Conservation (phyloP, 345 rosid species). For the Psidium friedrichsthalianum region DNA sequence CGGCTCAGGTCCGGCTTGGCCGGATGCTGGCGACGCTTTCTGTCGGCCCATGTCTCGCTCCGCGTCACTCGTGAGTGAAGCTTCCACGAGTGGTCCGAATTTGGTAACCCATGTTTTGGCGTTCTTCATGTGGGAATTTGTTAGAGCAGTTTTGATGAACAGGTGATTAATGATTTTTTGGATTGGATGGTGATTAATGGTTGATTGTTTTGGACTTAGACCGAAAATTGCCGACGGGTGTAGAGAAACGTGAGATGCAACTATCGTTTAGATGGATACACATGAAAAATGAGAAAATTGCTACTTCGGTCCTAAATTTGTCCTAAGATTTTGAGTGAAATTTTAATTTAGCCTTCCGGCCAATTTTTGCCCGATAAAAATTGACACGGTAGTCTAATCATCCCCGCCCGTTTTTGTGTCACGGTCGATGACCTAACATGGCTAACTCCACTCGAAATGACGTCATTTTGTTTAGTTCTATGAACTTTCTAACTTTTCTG, state of each 20-base stretch:
- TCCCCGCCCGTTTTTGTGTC: accelerated
- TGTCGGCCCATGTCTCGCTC: conserved; percentile 8
- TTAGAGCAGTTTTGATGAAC: neutral
- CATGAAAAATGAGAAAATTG: neutral
- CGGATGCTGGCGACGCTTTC: conserved; percentile 45
- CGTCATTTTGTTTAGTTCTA: too few species aligned
- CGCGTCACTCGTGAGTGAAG: neutral
- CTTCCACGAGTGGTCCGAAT: neutral
- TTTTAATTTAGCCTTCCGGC: neutral
- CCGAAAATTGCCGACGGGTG: neutral
- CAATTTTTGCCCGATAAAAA: neutral
- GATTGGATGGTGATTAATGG: neutral
- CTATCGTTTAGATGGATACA: neutral
- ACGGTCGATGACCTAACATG: too few species aligned
- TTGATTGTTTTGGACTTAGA: neutral
- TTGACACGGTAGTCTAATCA: too few species aligned
- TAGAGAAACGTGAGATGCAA: neutral
- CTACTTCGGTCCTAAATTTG: neutral
- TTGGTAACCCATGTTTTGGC: neutral
- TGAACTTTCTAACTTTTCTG: too few species aligned
- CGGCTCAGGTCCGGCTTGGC: conserved; percentile 59
- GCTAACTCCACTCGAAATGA: too few species aligned
- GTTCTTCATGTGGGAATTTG: neutral
- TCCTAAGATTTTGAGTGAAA: neutral
- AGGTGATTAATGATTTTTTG: neutral